phyloP scores from a whole-genome alignment of 495 filamentous ascomycete genomes.

The Oleoguttula mirabilis region DNA sequence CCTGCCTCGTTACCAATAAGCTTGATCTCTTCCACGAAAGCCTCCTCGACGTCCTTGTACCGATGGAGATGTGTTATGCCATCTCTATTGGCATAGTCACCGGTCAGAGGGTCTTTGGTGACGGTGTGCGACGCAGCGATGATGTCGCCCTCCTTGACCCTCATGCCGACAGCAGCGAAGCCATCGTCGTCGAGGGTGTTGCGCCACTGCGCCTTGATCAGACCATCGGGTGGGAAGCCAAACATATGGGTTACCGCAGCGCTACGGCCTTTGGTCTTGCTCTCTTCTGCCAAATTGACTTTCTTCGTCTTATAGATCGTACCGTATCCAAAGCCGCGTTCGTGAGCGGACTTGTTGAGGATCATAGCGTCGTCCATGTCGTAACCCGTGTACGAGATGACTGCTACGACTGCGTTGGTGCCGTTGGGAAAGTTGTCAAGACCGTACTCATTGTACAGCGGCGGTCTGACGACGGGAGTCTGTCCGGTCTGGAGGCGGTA shows the following conservation, averaged over 20 bases:
- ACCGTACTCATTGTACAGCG: constrained; percentile 88
- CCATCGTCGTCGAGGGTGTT: constrained; percentile 73
- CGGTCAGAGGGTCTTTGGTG: constrained; percentile 48
- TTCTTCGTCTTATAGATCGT: constrained; percentile 97
- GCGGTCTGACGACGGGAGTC: constrained; percentile 83
- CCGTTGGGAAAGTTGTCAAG: constrained; percentile 98
- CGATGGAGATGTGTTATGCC: constrained; percentile 69
- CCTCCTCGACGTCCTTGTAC: constrained; percentile 82
- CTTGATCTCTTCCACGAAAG: constrained; percentile 85
- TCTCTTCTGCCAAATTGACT: constrained; percentile 60
- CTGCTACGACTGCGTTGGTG: constrained; percentile 91
- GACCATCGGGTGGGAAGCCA: constrained; percentile 65
- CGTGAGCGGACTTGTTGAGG: constrained; percentile 92
- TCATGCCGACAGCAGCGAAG: constrained; percentile 62
- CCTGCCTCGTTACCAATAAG: constrained; percentile 73
- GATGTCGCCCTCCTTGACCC: constrained; percentile 65
- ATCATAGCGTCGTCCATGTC: constrained; percentile 99
- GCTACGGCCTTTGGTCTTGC: constrained; percentile 16
- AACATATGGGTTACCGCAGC: constrained; percentile 50
- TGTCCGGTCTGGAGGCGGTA: constrained; percentile 93
- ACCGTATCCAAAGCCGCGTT: constrained; percentile 92
- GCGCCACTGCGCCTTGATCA: constrained; percentile 51
- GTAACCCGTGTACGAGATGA: constrained; percentile 97
- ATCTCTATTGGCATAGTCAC: constrained; percentile 55
- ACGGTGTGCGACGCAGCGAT: constrained; percentile 87